Conservation (phyloP, 768 basidiomycete genomes). For the Pleurotus ostreatus region DNA sequence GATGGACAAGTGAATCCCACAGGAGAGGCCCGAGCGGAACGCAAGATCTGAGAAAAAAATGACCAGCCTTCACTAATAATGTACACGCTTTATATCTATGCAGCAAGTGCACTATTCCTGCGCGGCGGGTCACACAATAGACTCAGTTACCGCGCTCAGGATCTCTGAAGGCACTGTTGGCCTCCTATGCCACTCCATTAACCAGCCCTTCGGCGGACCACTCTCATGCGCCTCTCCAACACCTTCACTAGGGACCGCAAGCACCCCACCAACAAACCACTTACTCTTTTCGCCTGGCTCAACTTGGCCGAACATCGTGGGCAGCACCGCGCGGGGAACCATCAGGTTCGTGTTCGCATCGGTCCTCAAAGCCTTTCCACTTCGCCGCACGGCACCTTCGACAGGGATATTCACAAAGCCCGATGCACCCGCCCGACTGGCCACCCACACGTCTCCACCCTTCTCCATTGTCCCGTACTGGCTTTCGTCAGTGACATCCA, state of each 20-base stretch:
- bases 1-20: too few relatives aligned
- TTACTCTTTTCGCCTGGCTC: constrained; percentile 31
- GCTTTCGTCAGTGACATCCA: constrained; percentile 17
- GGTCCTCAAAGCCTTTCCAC: constrained; percentile 48
- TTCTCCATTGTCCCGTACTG: constrained; percentile 47
- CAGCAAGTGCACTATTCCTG: too few relatives aligned
- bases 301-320: constrained; percentile 53
- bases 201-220: constrained; percentile 42
- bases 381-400: constrained; percentile 15
- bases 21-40: too few relatives aligned
- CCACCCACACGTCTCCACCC: constrained; percentile 44
- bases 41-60: too few relatives aligned
- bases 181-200: constrained; percentile 43
- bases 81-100: too few relatives aligned
- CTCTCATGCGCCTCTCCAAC: constrained; percentile 19
- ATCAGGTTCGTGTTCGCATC: constrained; percentile 75
- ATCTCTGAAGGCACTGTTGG: constrained; percentile 39
- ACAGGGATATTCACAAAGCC: constrained; percentile 49
- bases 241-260: constrained; percentile 47
- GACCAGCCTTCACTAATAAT: too few relatives aligned
- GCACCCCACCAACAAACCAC: constrained; percentile 66
- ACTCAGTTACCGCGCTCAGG: not conserved
- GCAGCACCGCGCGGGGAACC: constrained; percentile 62
- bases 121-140: not conserved
- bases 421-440: constrained; percentile 57